Evolutionary conservation across 2,329 filamentous ascomycete species (phyloP).

Genomic region (Botryotinia narcissicola): DNA sequence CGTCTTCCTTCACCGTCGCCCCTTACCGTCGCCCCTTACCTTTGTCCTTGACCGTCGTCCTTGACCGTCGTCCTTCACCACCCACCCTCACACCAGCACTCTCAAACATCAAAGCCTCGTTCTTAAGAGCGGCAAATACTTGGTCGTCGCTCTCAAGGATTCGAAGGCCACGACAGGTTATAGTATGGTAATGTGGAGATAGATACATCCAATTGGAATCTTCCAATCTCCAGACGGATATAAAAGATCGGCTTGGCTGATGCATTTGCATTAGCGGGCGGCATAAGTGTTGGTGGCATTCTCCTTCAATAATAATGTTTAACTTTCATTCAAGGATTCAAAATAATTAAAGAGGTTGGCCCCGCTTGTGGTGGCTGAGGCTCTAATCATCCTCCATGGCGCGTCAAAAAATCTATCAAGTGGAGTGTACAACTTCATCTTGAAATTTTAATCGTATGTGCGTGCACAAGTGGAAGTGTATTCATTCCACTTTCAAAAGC

Average conservation of each 20-base stretch:
- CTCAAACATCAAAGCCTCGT: background rate
- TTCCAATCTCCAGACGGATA: conserved; percentile 4
- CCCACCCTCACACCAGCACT: background rate
- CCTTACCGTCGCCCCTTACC: background rate
- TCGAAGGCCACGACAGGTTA: background rate
- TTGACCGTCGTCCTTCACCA: background rate
- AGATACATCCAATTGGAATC: conserved; percentile 7
- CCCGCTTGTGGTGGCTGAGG: conserved; percentile 13
- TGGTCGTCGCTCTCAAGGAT: background rate
- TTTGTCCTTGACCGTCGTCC: background rate
- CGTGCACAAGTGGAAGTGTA: background rate
- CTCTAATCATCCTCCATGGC: background rate
- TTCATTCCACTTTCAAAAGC: conserved; percentile 9
- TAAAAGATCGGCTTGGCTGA: conserved; percentile 16
- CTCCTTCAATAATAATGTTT: background rate
- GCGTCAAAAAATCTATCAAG: conserved; percentile 4
- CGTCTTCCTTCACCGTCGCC: background rate
- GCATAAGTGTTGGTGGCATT: conserved; percentile 2
- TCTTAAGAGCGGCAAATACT: conserved; percentile 1
- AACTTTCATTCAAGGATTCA: background rate
- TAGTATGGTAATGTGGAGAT: conserved; percentile 1
- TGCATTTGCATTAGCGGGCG: conserved; percentile 19
- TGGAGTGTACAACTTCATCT: background rate
- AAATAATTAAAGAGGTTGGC: conserved; percentile 9
- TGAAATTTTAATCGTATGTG: background rate